These are phyloP conservation scores for Aspergillus incahuasiensis DNA, from an alignment of 495 filamentous ascomycete genomes.

Conservation along the genomic window DNA sequence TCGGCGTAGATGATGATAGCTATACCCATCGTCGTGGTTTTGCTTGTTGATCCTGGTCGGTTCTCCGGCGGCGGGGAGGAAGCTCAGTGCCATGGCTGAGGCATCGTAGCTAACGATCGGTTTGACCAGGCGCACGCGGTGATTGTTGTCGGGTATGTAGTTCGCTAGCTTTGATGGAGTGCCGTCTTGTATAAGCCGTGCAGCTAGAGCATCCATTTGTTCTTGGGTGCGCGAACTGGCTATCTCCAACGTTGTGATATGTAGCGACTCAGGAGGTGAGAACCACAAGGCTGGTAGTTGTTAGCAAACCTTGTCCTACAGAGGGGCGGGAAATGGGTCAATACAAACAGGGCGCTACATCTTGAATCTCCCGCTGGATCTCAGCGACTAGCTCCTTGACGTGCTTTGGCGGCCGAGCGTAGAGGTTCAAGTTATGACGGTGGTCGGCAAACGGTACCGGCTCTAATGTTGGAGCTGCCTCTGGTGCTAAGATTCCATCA, in stretches of 20 bases:
- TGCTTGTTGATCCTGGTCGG: conserved; percentile 22
- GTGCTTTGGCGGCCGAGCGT: conserved; percentile 73
- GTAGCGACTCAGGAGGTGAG: conserved; percentile 69
- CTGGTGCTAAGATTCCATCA: conserved; percentile 38
- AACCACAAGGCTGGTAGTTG: conserved; percentile 67
- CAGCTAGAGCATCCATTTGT: conserved; percentile 58
- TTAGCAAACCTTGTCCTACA: neutral
- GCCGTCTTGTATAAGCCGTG: conserved; percentile 44
- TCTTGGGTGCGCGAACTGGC: conserved; percentile 59
- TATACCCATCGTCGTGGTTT: conserved; percentile 56
- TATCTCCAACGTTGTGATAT: conserved; percentile 83
- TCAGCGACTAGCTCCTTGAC: conserved; percentile 58
- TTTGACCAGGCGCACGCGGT: conserved; percentile 69
- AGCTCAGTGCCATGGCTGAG: conserved; percentile 77
- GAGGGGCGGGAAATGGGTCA: neutral
- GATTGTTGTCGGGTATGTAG: conserved; percentile 48
- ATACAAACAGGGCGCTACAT: conserved; percentile 63
- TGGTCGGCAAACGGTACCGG: conserved; percentile 55
- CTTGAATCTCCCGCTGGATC: conserved; percentile 61
- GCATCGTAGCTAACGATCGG: conserved; percentile 81
- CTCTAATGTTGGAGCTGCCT: neutral
- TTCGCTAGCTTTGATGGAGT: conserved; percentile 51
- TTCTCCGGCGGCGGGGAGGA: conserved; percentile 66
- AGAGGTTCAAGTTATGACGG: conserved; percentile 78
- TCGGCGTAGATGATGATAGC: conserved; percentile 84